Evolutionary conservation across 345 rosid species (phyloP), one percentile per base, ranked within the genome.

Genomic region (Laguncularia racemosa): DNA sequence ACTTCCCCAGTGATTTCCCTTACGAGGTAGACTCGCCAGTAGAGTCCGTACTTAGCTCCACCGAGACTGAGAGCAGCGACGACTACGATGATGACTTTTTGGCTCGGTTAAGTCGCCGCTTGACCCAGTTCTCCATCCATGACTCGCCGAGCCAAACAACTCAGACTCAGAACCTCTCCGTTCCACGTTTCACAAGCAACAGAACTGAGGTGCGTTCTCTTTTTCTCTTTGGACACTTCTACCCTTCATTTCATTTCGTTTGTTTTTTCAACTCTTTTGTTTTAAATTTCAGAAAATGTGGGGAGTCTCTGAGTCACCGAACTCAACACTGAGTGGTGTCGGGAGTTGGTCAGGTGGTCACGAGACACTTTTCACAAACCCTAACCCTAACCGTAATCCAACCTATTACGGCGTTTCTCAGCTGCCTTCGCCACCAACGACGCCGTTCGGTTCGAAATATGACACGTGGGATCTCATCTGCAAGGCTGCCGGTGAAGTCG

Each of bases 401-500:
- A 70, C 88, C 64, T 84, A 87, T 0, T 72, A 68, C 38, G 79
- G 82, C 1, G 73, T 81, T 1, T 79, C 79, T 0, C 75, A 69
- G 48, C 84, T 63, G 58, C 64, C 65, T 7, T 78, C 96, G 16
- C 80, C 93, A 2, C 85, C 86, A 12, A 65, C 88, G 14, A 76
- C 91, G 16, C 76, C 88, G 20, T 69, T 81, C 12, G 62, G 48
- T 58, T 57, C 45, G 28, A 53, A 62, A 59, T 68, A 76, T 26
- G 73, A 71, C 60, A 67, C 85, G 1, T 69, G 79, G 84, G 89
- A 83, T 65, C 78, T 89, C 28, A 71, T 89, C 2, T 74, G 71
- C 5, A 89, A 86, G 7, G 96, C 88, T 14, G 95, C 96, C 4
- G 81, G 82, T 14, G 83, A 86, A 69, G 84, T 89, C 11, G 93